Percentiles rank a stretch among this genome's conserved stretches.
Conservation (phyloP, 2,329 filamentous ascomycete species). For the Beauveria sp. region DNA sequence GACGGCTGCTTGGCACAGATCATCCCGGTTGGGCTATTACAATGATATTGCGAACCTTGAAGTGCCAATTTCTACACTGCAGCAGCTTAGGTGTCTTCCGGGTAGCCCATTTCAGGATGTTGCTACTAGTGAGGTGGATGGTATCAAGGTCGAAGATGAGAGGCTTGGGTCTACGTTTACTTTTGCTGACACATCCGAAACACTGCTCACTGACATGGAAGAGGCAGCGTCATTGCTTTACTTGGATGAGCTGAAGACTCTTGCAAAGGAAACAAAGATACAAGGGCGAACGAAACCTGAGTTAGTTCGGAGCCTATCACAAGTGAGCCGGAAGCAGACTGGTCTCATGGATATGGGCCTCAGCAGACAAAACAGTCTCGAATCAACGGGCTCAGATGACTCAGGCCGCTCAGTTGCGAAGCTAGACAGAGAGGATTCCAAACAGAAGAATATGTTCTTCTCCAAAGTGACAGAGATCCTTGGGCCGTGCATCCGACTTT, state of each 20-base stretch:
- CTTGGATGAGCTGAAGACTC: constrained; percentile 77
- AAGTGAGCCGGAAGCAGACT: constrained; percentile 64
- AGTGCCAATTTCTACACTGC: constrained; percentile 57
- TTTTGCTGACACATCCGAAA: constrained; percentile 73
- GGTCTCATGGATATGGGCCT: constrained; percentile 65
- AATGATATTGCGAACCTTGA: constrained; percentile 72
- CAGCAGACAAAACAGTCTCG: constrained; percentile 54
- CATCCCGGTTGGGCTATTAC: constrained; percentile 69
- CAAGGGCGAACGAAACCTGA: constrained; percentile 84
- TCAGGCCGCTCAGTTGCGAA: constrained; percentile 27
- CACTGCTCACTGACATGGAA: constrained; percentile 67
- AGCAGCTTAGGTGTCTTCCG: constrained; percentile 51
- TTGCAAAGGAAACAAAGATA: constrained; percentile 82
- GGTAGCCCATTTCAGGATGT: constrained; percentile 4
- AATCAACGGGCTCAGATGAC: constrained; percentile 41
- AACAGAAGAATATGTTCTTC: constrained; percentile 67
- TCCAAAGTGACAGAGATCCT: constrained; percentile 69
- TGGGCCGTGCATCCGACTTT: constrained; percentile 78
- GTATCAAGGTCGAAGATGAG: constrained; percentile 32
- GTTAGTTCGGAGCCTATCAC: constrained; percentile 64
- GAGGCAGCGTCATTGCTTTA: constrained; percentile 75
- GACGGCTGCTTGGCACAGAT: constrained; percentile 82
- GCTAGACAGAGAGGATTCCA: constrained; percentile 34
- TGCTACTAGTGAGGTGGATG: constrained; percentile 18
- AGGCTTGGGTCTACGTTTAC: constrained; percentile 52